These are phyloP conservation scores for Kwoniella dendrophila DNA, from an alignment of 768 basidiomycete genomes.

Conservation along the genomic window DNA sequence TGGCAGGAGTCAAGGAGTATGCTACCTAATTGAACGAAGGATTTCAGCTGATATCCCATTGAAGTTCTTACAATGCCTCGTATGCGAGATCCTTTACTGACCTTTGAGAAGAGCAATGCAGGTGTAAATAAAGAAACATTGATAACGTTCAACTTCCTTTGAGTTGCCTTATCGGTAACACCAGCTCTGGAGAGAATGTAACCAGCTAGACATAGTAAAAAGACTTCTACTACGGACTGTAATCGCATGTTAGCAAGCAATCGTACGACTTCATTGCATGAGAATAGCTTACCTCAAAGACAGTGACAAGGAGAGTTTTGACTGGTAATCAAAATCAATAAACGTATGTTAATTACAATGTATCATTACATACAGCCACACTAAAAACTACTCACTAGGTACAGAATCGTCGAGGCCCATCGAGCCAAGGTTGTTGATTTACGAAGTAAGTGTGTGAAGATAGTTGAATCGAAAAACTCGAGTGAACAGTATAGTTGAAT, in stretches of 20 bases:
- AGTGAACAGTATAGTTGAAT: too few relatives aligned
- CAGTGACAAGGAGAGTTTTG: constrained; percentile 62
- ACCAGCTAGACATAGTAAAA: constrained; percentile 79
- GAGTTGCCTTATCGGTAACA: constrained; percentile 84
- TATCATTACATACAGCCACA: background rate
- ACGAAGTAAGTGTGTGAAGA: too few relatives aligned
- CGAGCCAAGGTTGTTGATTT: constrained; percentile 8
- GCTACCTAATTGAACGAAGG: constrained; percentile 61
- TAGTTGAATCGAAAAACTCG: too few relatives aligned
- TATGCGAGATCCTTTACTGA: too few relatives aligned
- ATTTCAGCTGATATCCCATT: too few relatives aligned
- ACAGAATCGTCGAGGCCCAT: constrained; percentile 28
- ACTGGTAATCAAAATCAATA: constrained; percentile 36
- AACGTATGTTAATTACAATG: too few relatives aligned
- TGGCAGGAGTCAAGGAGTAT: constrained; percentile 74
- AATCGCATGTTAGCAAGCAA: background rate
- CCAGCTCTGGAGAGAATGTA: constrained; percentile 71
- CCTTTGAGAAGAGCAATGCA: constrained; percentile 84
- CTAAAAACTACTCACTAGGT: constrained; percentile 31
- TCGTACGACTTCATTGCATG: background rate
- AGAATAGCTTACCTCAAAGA: constrained; percentile 62
- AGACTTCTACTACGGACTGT: constrained; percentile 86
- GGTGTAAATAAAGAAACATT: constrained; percentile 80
- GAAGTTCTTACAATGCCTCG: too few relatives aligned
- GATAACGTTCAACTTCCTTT: constrained; percentile 58